Base-by-base conservation (phyloP, 1,284 basidiomycete species). In the Marasmius fiardii region DNA sequence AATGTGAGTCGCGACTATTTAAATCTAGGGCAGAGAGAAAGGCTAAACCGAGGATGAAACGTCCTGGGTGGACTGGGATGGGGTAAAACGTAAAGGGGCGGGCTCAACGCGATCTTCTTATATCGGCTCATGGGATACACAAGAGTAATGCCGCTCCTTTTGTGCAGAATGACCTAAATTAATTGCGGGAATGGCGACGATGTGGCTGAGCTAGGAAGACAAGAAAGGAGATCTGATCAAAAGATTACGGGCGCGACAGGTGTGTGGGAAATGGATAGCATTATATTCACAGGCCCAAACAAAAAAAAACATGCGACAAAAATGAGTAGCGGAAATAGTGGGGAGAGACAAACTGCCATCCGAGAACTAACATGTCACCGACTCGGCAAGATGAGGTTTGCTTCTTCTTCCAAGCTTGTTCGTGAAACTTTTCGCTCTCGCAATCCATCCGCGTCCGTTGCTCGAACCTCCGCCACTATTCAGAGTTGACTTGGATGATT, bases 371-470 rank as follows among this genome's bases (percentile, higher is more conserved):
- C 54, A 54, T 37, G 57, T 45, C 26, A 47, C 52, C 57, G 60
- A 60, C 11, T 56, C 57, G n/a, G 58, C 50, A 52, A 58, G 60
- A 34, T 63, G 58, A 20, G 61, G 60, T 62, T 66, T 71, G 63
- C 74, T 76, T 65, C 74, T 80, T 64, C 75, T 72, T 60, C 75
- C 71, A 59, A 85, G 70, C 63, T 74, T 81, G 58, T 72, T 70
- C 20, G 78, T 78, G 53, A 85, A 71, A 37, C 70, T 72, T 65
- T 74, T 81, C 39, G 80, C 81, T 59, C 74, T 77, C n/a, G 71
- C 63, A 47, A 80, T 61, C 74, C 81, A 78, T 37, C 68, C 63
- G 12, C 61, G 63, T 31, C 62, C 67, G 26, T 39, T 41, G 39
- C 39, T 37, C n/a, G 51, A 43, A 8, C 43, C 35, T 20, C 45